Base-by-base conservation (phyloP, 2,329 filamentous ascomycete species). In the Alternaria sp. region DNA sequence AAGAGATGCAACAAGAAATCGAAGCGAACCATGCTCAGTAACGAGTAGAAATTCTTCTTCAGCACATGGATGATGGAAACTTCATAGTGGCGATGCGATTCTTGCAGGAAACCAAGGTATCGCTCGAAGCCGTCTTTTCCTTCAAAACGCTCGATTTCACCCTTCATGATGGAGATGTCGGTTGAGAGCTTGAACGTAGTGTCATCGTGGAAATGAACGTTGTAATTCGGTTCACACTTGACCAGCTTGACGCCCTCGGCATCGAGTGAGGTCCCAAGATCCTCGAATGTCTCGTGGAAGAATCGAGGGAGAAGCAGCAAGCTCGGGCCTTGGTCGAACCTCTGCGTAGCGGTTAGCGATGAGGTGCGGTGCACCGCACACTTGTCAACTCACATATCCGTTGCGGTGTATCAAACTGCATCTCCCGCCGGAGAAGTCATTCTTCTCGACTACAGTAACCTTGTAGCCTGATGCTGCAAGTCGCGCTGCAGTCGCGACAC, bases 401-500 rank as follows among this genome's bases (percentile, higher is more conserved):
- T 86, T 79, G 59, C 86, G 80, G 53, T 86, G 80, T 38, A 92
- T 83, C 26, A 92, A 78, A 44, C 87, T 90, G 78, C 90, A 93
- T 55, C 91, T 83, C 4, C 91, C 91, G 46, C 91, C 91, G 0
- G 87, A 89, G 74, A 91, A 91, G 57, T 81, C 80, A 71, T 93
- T 92, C 81, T 92, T 92, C 77, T 93, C 91, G n/a, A 93, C 79
- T 2, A 93, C 88, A 0, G 89, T 92, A n/a, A 93, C 90, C 34
- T 83, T 75, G 74, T 89, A 88, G 39, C 90, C 91, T 2, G 89
- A 85, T 72, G 89, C 89, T 51, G 89, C 88, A 11, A 93, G 85
- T 46, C 90, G 87, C 2, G 90, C 90, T 57, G 91, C 89, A 2
- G 87, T 88, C n/a, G 89, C 86, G 42, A 91, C 86, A 59, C 90